phyloP scores from a whole-genome alignment of 2,329 filamentous ascomycete species.

The Aspergillus pseudonomiae region DNA sequence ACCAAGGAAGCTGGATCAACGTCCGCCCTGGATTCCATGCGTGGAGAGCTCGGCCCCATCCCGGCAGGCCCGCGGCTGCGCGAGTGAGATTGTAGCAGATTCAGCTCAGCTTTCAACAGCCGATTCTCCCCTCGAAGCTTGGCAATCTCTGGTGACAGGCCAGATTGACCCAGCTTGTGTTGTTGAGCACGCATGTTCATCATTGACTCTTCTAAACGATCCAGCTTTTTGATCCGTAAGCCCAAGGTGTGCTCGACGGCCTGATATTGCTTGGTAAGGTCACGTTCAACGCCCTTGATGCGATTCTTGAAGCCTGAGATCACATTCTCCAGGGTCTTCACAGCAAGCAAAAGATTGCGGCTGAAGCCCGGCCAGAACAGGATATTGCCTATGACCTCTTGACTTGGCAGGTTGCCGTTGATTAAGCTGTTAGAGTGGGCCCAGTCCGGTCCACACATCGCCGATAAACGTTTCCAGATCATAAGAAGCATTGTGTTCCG shows the following conservation, averaged over 20 bases:
- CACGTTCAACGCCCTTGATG: slow-evolving; percentile 83
- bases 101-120: slow-evolving; percentile 62
- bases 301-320: slow-evolving; percentile 76
- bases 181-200: slow-evolving; percentile 57
- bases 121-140: slow-evolving; percentile 65
- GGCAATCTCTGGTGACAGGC: slow-evolving; percentile 55
- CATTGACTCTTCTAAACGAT: slow-evolving; percentile 80
- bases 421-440: slow-evolving; percentile 85
- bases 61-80: slow-evolving; percentile 52
- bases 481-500: slow-evolving; percentile 84
- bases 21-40: slow-evolving; percentile 29
- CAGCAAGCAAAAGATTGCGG: slow-evolving; percentile 82
- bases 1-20: slow-evolving; percentile 53
- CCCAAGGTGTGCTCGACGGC: slow-evolving; percentile 80
- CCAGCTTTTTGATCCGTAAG: slow-evolving; percentile 78
- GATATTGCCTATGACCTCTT: slow-evolving; percentile 84
- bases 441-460: slow-evolving; percentile 89
- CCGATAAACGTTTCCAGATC: slow-evolving; percentile 87
- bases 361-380: slow-evolving; percentile 77
- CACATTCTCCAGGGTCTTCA: slow-evolving; percentile 84
- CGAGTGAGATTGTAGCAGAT: slow-evolving; percentile 70
- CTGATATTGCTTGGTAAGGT: slow-evolving; percentile 90
- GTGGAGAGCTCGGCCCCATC: slow-evolving; percentile 40
- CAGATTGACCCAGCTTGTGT: slow-evolving; percentile 33
- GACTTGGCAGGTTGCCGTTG: slow-evolving; percentile 80